phyloP scores from a whole-genome alignment of 208 protist genomes.

The Acanthamoeba healyi region DNA sequence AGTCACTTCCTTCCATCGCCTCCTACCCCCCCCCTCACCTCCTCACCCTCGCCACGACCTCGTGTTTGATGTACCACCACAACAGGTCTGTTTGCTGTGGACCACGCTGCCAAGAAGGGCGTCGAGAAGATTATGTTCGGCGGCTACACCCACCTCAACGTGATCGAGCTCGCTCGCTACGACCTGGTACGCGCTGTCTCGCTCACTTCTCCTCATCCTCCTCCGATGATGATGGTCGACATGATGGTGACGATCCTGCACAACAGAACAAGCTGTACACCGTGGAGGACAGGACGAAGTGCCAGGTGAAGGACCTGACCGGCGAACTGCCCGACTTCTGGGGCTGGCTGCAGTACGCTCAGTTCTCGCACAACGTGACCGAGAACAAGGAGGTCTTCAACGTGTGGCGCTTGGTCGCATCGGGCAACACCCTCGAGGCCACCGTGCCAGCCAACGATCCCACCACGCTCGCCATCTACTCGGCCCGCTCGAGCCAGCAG shows the following conservation, averaged over 20 bases:
- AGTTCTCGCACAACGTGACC: neutral
- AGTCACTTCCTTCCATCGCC: too few species aligned
- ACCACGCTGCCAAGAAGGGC: neutral
- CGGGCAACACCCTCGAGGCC: neutral
- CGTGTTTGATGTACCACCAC: neutral
- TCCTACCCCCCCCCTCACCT: too few species aligned
- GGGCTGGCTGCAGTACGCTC: constrained; percentile 32
- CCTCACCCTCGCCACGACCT: neutral
- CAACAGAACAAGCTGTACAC: constrained; percentile 43
- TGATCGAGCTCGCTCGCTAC: neutral
- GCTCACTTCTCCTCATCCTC: neutral
- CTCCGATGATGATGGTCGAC: too few species aligned
- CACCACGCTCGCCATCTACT: neutral
- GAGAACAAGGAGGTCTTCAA: neutral
- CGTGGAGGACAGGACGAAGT: neutral
- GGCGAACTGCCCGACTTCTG: neutral
- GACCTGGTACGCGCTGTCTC: neutral
- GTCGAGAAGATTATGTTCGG: neutral
- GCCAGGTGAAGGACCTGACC: neutral
- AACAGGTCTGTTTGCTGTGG: neutral
- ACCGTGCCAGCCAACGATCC: neutral
- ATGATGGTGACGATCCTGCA: neutral
- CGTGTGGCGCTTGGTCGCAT: neutral
- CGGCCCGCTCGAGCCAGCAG: neutral
- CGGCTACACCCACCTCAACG: neutral